Evolutionary conservation across 1,284 basidiomycete species (phyloP).

Genomic region (Termitomyces sp.): DNA sequence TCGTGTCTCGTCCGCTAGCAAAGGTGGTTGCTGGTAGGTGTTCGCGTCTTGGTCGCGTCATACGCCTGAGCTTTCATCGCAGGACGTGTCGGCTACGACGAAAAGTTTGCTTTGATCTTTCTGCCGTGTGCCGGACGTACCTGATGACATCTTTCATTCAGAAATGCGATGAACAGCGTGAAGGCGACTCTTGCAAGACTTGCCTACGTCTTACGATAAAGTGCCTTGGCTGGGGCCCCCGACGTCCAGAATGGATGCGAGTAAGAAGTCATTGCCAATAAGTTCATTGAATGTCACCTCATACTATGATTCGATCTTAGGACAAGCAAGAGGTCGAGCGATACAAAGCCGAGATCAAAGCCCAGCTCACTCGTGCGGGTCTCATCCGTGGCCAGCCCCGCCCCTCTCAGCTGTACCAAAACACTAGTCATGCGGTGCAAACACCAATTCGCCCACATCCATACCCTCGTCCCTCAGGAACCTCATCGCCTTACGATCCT

Average conservation of each 20-base stretch:
- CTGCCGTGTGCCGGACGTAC: conserved; percentile 7
- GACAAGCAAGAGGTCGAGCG: conserved; percentile 76
- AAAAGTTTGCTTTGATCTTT: conserved; percentile 48
- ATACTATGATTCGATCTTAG: conserved; percentile 30
- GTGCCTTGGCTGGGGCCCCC: conserved; percentile 76
- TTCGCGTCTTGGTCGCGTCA: conserved; percentile 5
- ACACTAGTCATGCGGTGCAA: conserved; percentile 7
- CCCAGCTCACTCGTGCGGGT: conserved; percentile 67
- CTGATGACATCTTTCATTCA: conserved; percentile 26
- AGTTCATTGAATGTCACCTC: conserved; percentile 8
- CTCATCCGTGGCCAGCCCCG: conserved; percentile 77
- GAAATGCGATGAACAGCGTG: conserved; percentile 82
- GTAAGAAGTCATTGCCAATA: conserved; percentile 34
- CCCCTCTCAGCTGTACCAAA: conserved; percentile 39
- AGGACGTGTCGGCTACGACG: conserved; percentile 79
- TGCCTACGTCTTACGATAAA: conserved; percentile 71
- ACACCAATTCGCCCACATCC: conserved; percentile 14
- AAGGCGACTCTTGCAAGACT: conserved; percentile 71
- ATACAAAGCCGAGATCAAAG: conserved; percentile 80
- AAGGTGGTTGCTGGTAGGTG: conserved; percentile 72
- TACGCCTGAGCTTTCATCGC: conserved; percentile 6
- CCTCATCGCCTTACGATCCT: conserved; percentile 17
- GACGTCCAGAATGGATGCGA: conserved; percentile 79
- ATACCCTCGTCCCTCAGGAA: conserved; percentile 18
- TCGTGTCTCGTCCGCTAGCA: conserved; percentile 49